These are phyloP conservation scores for Peziza echinospora DNA, from an alignment of 495 filamentous ascomycete genomes.

Conservation along the genomic window DNA sequence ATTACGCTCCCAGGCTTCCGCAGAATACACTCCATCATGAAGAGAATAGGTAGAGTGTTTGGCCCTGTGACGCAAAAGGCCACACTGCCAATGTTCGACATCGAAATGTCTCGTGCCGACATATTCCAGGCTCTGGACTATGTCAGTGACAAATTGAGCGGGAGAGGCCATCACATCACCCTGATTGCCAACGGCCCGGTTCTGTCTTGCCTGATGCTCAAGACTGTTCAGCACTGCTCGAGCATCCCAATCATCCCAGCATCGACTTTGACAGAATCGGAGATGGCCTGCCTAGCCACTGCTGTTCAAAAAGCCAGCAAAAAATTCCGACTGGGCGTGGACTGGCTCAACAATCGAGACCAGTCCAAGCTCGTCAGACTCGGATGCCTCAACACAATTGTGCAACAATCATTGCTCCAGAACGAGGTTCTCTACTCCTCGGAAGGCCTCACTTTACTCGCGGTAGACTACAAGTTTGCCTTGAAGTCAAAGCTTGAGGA, in stretches of 20 bases:
- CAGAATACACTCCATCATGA: too few species aligned
- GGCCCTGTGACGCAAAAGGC: not conserved
- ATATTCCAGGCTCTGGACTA: constrained; percentile 15
- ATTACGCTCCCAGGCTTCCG: too few species aligned
- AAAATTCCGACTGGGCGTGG: constrained; percentile 10
- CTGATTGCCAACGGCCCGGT: constrained; percentile 11
- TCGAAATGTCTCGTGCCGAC: constrained; percentile 2
- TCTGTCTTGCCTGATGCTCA: constrained; percentile 15
- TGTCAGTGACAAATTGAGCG: constrained; percentile 15
- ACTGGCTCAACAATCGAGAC: constrained; percentile 13
- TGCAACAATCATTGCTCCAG: constrained; percentile 8
- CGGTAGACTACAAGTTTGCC: constrained; percentile 15
- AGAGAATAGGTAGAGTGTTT: not conserved
- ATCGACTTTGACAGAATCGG: constrained; percentile 5
- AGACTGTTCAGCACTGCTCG: constrained; percentile 1
- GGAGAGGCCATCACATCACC: constrained; percentile 13
- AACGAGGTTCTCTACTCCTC: constrained; percentile 18
- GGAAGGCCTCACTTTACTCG: constrained; percentile 16
- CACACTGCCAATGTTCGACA: constrained; percentile 1
- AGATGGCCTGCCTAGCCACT: constrained; percentile 2
- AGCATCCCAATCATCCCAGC: constrained; percentile 8
- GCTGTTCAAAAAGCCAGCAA: constrained; percentile 8
- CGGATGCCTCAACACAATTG: not conserved
- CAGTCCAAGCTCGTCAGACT: constrained; percentile 3
- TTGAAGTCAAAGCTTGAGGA: constrained; percentile 9